Percentiles rank a stretch among this genome's conserved stretches.
Conservation (phyloP, 2,329 filamentous ascomycete genomes). For the Diaporthe nobilis region DNA sequence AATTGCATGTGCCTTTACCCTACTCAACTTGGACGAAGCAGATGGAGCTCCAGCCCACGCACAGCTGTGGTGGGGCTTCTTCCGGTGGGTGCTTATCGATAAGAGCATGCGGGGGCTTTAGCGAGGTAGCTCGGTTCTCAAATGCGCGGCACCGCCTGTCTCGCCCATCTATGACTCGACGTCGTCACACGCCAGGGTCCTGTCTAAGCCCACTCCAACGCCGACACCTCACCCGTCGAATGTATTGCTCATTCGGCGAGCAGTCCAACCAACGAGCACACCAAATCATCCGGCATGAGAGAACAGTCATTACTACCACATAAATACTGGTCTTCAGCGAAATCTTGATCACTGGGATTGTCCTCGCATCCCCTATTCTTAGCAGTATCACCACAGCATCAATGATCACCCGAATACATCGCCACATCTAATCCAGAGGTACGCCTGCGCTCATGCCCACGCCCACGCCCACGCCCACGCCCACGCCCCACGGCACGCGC, state of each 20-base stretch:
- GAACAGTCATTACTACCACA: background rate
- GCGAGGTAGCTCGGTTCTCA: constrained; percentile 20
- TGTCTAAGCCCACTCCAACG: background rate
- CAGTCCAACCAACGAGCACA: background rate
- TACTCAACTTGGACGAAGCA: no score
- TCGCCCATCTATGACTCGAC: constrained; percentile 32
- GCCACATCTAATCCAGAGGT: constrained; percentile 15
- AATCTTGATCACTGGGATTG: background rate
- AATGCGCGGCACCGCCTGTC: constrained; percentile 2
- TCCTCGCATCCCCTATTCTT: background rate
- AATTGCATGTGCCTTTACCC: no score
- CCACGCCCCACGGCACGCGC: background rate
- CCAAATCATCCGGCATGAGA: background rate
- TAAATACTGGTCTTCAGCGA: background rate
- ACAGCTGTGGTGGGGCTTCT: background rate
- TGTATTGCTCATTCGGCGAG: constrained; percentile 36
- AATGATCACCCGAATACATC: constrained; percentile 39
- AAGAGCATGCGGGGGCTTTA: background rate
- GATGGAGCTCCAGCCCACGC: no score
- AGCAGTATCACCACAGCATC: constrained; percentile 21
- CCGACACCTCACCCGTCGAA: background rate
- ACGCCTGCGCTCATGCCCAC: background rate
- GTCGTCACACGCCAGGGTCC: constrained; percentile 7
- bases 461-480: background rate
- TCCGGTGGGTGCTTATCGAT: constrained; percentile 1